phyloP scores from a whole-genome alignment of 129 eudicot species.

The Pittosporum tobira region DNA sequence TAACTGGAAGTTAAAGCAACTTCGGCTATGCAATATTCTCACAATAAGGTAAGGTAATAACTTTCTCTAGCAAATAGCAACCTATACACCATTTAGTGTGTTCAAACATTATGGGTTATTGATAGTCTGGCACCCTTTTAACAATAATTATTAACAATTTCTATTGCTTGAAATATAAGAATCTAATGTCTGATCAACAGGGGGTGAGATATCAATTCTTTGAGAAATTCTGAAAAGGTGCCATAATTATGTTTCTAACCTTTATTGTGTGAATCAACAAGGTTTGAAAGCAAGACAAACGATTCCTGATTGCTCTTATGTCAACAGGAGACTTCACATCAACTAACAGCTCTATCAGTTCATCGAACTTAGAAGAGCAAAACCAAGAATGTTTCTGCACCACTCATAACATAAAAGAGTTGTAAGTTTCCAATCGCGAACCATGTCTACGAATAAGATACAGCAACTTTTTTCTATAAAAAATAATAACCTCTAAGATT shows the following conservation, averaged over 20 bases:
- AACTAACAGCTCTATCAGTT: constrained; percentile 60
- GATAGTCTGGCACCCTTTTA: neutral
- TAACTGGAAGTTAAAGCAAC: too few relatives aligned
- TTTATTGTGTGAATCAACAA: constrained; percentile 60
- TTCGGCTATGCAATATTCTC: too few relatives aligned
- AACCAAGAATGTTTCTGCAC: constrained; percentile 70
- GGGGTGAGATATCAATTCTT: neutral
- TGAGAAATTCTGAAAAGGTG: neutral
- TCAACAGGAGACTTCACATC: constrained; percentile 58
- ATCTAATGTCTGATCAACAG: too few relatives aligned
- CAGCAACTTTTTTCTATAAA: neutral
- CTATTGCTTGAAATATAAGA: neutral
- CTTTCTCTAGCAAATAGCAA: too few relatives aligned
- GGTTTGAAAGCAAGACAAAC: constrained; percentile 54
- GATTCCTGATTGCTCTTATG: constrained; percentile 35
- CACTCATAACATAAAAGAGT: constrained; percentile 17
- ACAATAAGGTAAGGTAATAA: too few relatives aligned
- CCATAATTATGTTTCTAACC: constrained; percentile 25
- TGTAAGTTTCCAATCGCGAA: neutral
- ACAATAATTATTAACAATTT: neutral
- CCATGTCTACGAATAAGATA: neutral
- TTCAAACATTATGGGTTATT: neutral
- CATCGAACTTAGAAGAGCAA: constrained; percentile 53
- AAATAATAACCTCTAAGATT: constrained; percentile 49
- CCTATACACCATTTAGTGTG: neutral